phyloP scores from a whole-genome alignment of 1,284 basidiomycete genomes.

The Leccinum laetum region DNA sequence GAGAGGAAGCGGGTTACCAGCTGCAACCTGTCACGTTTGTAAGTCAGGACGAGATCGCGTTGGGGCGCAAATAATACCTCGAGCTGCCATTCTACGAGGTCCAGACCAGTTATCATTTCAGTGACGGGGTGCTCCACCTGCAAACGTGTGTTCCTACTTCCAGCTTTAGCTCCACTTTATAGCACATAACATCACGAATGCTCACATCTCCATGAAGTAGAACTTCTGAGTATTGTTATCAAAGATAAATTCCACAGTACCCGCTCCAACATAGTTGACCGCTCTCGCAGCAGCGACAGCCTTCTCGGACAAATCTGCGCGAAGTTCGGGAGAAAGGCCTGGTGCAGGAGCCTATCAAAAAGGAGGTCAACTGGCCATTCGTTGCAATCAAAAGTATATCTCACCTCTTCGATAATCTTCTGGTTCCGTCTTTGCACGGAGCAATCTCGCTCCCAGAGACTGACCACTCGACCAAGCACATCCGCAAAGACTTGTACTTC shows the following conservation, averaged over 20 bases:
- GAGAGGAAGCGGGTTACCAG: slow-evolving; percentile 84
- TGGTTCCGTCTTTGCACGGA: slow-evolving; percentile 94
- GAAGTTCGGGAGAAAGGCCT: slow-evolving; percentile 72
- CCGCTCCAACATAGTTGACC: slow-evolving; percentile 88
- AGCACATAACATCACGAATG: slow-evolving; percentile 1
- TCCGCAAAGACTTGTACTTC: slow-evolving; percentile 94
- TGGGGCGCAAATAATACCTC: slow-evolving; percentile 48
- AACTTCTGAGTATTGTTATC: slow-evolving; percentile 85
- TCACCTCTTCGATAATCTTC: slow-evolving; percentile 91
- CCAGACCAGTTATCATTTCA: slow-evolving; percentile 92
- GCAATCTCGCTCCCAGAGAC: slow-evolving; percentile 93
- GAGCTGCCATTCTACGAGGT: slow-evolving; percentile 95
- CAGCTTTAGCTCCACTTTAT: slow-evolving; percentile 1
- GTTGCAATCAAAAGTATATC: not conserved
- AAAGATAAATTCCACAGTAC: slow-evolving; percentile 94
- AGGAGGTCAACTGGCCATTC: not conserved
- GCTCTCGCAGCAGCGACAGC: slow-evolving; percentile 91
- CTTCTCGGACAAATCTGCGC: slow-evolving; percentile 82
- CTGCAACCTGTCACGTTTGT: slow-evolving; percentile 61
- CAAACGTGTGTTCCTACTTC: slow-evolving; percentile 81
- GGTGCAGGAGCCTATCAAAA: slow-evolving; percentile 87
- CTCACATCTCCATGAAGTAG: slow-evolving; percentile 94
- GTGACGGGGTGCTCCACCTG: slow-evolving; percentile 97
- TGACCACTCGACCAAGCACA: slow-evolving; percentile 72
- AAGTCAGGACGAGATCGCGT: not conserved